Evolutionary conservation across 257 asterid species (phyloP), one percentile per base, ranked within the genome.

Genomic region (Gentiana macrophylla): DNA sequence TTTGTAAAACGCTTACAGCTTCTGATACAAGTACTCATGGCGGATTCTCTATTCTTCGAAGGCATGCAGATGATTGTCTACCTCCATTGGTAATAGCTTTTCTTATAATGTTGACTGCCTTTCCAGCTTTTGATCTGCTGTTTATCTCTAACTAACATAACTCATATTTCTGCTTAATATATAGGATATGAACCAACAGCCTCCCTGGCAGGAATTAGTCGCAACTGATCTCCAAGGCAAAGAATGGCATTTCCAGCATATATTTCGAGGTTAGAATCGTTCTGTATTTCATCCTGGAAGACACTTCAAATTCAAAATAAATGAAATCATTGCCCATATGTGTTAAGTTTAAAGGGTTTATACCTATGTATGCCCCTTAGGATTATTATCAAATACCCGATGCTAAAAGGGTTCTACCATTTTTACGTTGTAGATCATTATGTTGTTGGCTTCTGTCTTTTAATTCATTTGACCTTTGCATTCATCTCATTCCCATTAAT

Each of bases 11-110:
- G 12, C 93, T 92, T 49, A 92, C 97, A 55, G 98, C 98, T 49
- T 88, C 98, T 62, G 97, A 92, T 75, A 92, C 99, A 55, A 92
- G 99, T 80, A 92, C 99, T 62, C 99, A 92, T 63, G 97, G 99
- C 61, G 99, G 99, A 54, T 92, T 92, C 73, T 92, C 97, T 37
- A 97, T 92, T 62, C 79, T 92, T 43, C 79, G 99, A 60, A 83
- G 95, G 80, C 99, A 92, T 63, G 99, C 97, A 54, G 97, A 92
- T 67, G 99, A 92, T 55, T 92, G 99, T 68, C 73, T 92, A 66
- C 99, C 99, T 59, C 91, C 83, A 11, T 57, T 92, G 82, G 99
- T 88, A 77, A 66, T 75, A 44, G 54, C 53, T 62, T 70, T 62
- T 32, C 38, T 41, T 43, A 24, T 61, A 47, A 59, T 2, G 49